Percentiles rank a stretch among this genome's conserved stretches.
Evolutionary conservation across 2,329 filamentous ascomycete genomes (phyloP).

Genomic region (Thielaviopsis punctulata): DNA sequence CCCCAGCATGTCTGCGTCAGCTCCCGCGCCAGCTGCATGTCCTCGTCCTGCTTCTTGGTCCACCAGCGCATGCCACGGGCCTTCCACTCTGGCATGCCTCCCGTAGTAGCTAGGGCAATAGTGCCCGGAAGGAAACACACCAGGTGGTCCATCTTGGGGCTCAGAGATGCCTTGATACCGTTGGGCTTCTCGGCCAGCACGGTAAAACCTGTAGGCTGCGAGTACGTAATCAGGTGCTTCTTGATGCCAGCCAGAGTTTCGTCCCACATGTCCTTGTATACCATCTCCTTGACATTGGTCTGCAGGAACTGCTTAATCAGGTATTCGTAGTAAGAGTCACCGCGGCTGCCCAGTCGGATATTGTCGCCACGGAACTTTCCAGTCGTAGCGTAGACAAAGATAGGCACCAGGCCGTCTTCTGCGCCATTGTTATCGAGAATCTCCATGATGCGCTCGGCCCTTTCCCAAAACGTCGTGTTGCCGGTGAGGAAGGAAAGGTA

Average conservation of each 20-base stretch:
- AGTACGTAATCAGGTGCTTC: constrained; percentile 85
- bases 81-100: constrained; percentile 55
- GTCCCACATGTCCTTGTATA: constrained; percentile 89
- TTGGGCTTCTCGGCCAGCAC: constrained; percentile 71
- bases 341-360: constrained; percentile 80
- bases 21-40: constrained; percentile 75
- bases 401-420: constrained; percentile 73
- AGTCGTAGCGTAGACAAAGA: constrained; percentile 66
- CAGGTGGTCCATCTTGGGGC: constrained; percentile 93
- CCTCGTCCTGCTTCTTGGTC: constrained; percentile 64
- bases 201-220: constrained; percentile 62
- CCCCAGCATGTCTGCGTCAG: constrained; percentile 96
- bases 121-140: constrained; percentile 97
- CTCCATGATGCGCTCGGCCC: constrained; percentile 79
- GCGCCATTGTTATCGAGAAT: constrained; percentile 69
- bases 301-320: constrained; percentile 97
- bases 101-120: constrained; percentile 75
- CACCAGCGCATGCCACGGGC: constrained; percentile 57
- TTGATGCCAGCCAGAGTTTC: constrained; percentile 71
- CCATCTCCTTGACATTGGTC: constrained; percentile 65
- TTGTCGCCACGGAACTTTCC: constrained; percentile 71
- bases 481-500: constrained; percentile 90
- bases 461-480: constrained; percentile 82
- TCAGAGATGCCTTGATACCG: constrained; percentile 48
- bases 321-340: constrained; percentile 98